Evolutionary conservation across 1,284 basidiomycete genomes (phyloP), one percentile per base, ranked within the genome.

Genomic region (Heterobasidion annosum): DNA sequence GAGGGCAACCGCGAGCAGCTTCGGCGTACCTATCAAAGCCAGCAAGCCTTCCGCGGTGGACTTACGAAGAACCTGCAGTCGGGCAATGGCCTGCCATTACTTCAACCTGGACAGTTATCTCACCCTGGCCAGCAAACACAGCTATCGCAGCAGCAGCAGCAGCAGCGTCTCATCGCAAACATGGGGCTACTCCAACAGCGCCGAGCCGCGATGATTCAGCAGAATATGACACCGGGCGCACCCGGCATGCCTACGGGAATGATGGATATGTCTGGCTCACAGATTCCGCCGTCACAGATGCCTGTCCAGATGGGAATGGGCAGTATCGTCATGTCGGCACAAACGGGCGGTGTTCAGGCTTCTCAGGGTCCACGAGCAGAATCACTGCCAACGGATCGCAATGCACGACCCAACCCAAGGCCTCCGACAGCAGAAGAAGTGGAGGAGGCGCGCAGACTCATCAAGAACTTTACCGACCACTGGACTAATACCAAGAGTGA

Each of bases 1-100:
- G 87, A 89, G 58, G 59, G 59, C 4, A 63, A 84, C 63, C 78
- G 87, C 45, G 42, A 72, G 2, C 64, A 68, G 18, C 62, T 84
- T 19, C 75, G 77, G 62, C 67, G 71, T 34, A 66, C 64, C 19
- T 61, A 63, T 1, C 66, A 72, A 52, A 72, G 74, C 45, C 74
- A 78, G 62, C 67, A 66, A 10, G 58, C 63, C 16, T 81, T 80
- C 59, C 70, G 70, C 32, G 57, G 55, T 15, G 58, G 54, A 16
- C 33, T 65, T 34, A 58, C 57, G 33, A 58, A 58, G 56, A 59
- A 54, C 43, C 50, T 54, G 8, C 56, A 54, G 34, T 49, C 58
- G 15, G 54, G 54, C 35, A 57, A 54, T 43, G 59, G 54, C 19
- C 16, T 48, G 33, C 19, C 46, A 6, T 34, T 56, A 19, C 48